Conservation (phyloP, 2,329 filamentous ascomycete genomes). For the Calycina marina region DNA sequence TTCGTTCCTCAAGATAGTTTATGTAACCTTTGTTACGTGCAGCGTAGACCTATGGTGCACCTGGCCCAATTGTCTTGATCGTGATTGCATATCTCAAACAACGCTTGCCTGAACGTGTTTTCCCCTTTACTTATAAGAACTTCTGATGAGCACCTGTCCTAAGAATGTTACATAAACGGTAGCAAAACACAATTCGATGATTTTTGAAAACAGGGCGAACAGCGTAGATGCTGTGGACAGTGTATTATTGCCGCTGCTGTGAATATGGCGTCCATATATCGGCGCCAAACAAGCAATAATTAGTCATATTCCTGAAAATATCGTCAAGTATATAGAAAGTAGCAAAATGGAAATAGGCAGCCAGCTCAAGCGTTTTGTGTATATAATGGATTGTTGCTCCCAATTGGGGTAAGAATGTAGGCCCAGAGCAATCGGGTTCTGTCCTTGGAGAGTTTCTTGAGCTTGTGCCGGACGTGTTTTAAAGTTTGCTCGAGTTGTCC, state of each 20-base stretch:
- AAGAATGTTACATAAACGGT: slow-evolving; percentile 63
- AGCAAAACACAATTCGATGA: slow-evolving; percentile 65
- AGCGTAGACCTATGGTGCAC: too few species aligned
- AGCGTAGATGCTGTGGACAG: slow-evolving; percentile 53
- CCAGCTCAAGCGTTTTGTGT: slow-evolving; percentile 24
- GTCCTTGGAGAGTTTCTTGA: too few species aligned
- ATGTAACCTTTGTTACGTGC: too few species aligned
- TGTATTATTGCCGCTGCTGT: slow-evolving; percentile 33
- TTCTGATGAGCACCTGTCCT: slow-evolving; percentile 59
- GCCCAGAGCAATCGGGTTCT: too few species aligned
- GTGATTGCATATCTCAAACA: too few species aligned
- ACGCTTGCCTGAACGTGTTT: too few species aligned
- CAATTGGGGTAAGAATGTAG: too few species aligned
- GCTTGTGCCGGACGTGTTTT: too few species aligned
- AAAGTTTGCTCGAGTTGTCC: too few species aligned
- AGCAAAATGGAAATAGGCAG: slow-evolving; percentile 32
- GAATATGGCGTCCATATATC: slow-evolving; percentile 43
- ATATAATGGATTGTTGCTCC: neutral
- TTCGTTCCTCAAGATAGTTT: slow-evolving; percentile 49
- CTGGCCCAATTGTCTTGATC: too few species aligned
- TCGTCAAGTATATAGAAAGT: slow-evolving; percentile 46
- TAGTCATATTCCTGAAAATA: slow-evolving; percentile 52
- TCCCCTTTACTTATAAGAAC: too few species aligned
- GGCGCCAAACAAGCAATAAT: slow-evolving; percentile 46
- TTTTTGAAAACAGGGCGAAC: slow-evolving; percentile 57